Conservation (phyloP, 2,329 filamentous ascomycete genomes). For the Penicillium sp. region DNA sequence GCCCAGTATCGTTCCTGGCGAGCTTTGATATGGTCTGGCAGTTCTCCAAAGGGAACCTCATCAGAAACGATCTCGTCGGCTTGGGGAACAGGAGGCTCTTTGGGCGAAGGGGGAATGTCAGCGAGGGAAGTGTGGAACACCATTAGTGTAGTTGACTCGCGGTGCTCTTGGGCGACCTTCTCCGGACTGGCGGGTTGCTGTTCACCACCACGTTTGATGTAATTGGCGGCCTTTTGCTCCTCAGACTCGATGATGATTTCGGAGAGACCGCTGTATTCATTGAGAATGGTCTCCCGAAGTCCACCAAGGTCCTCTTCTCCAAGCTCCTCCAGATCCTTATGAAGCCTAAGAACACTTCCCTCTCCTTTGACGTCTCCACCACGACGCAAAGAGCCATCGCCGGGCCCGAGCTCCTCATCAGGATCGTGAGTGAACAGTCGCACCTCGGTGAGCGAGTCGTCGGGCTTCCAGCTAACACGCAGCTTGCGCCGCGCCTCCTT, state of each 20-base stretch:
- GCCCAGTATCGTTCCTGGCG: conserved; percentile 43
- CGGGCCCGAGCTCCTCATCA: conserved; percentile 58
- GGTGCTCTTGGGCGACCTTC: conserved; percentile 43
- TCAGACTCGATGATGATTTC: conserved; percentile 40
- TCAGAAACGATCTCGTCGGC: conserved; percentile 36
- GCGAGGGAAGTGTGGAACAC: conserved; percentile 45
- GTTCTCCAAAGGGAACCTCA: conserved; percentile 41
- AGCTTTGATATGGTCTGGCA: conserved; percentile 38
- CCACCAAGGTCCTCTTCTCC: conserved; percentile 57
- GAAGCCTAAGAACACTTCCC: conserved; percentile 48
- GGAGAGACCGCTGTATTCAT: conserved; percentile 32
- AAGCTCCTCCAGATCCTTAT: conserved; percentile 53
- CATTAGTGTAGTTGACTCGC: conserved; percentile 47
- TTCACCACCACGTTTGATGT: conserved; percentile 42
- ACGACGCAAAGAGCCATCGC: conserved; percentile 56
- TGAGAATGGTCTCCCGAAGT: conserved; percentile 40
- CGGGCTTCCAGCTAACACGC: conserved; percentile 58
- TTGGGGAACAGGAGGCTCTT: conserved; percentile 42
- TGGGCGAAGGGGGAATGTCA: conserved; percentile 46
- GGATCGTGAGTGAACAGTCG: conserved; percentile 60
- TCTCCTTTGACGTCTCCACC: conserved; percentile 57
- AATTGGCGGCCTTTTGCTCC: conserved; percentile 34
- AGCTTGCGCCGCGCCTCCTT: conserved; percentile 59
- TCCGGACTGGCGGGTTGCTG: conserved; percentile 40
- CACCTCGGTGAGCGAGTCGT: conserved; percentile 53